phyloP scores from a whole-genome alignment of 225 moss, liverwort and hornwort species.

The Sphagnum tenellum region DNA sequence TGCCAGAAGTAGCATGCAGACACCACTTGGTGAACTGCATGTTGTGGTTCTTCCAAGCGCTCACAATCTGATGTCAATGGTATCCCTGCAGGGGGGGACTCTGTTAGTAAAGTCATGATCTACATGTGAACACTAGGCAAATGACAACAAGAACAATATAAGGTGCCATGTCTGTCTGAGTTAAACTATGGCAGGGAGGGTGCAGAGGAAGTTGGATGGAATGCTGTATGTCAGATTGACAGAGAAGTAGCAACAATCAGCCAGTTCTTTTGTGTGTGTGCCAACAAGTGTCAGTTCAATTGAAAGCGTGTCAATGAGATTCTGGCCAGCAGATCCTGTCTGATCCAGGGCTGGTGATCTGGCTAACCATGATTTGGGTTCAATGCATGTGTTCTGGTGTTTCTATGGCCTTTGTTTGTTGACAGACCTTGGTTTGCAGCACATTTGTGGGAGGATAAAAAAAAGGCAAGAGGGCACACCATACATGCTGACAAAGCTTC shows the following conservation, averaged over 20 bases:
- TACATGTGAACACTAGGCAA: neutral
- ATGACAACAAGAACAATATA: too few species aligned
- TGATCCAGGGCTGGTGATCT: constrained; percentile 22
- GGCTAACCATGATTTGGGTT: neutral
- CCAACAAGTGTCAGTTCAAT: constrained; percentile 32
- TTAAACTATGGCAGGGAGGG: constrained; percentile 6
- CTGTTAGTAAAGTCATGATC: neutral
- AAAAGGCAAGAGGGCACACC: too few species aligned
- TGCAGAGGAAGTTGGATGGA: constrained; percentile 52
- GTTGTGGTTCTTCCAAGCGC: too few species aligned
- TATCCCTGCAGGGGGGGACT: too few species aligned
- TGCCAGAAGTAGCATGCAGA: too few species aligned
- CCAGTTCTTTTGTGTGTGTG: constrained; percentile 30
- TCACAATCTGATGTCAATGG: too few species aligned
- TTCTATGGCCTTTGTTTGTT: neutral
- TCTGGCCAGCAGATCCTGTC: constrained; percentile 21
- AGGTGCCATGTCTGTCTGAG: neutral
- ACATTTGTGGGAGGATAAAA: too few species aligned
- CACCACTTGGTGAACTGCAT: too few species aligned
- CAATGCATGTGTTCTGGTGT: neutral
- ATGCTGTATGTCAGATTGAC: constrained; percentile 62
- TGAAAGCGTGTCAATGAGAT: constrained; percentile 14
- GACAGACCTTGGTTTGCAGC: too few species aligned
- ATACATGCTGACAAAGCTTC: neutral
- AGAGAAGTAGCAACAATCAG: constrained; percentile 54